These are phyloP conservation scores for Cucurbita pepo DNA, from an alignment of 306 rosid genomes.

Conservation along the genomic window DNA sequence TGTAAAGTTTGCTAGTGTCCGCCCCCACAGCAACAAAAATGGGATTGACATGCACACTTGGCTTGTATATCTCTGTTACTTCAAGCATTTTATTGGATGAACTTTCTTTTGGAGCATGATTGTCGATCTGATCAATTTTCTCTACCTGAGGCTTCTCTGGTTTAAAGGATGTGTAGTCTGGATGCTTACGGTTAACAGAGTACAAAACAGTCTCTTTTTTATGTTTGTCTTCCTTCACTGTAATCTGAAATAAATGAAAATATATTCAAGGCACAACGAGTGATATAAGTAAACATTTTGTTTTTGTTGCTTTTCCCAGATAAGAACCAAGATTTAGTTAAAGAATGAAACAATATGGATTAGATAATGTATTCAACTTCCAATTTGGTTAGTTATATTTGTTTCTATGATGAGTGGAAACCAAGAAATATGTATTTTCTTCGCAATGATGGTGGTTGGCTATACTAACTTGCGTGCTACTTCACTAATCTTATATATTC, in stretches of 20 bases:
- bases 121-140: conserved; percentile 43
- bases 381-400: neutral
- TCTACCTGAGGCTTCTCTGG: conserved; percentile 66
- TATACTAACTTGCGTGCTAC: neutral
- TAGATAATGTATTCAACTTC: neutral
- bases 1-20: conserved; percentile 43
- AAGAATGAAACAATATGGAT: neutral
- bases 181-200: conserved; percentile 47
- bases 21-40: conserved; percentile 65
- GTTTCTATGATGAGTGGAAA: neutral
- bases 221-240: conserved; percentile 75
- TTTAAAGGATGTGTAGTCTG: conserved; percentile 62
- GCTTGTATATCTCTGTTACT: conserved; percentile 71
- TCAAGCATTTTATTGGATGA: conserved; percentile 46
- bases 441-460: neutral
- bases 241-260: conserved; percentile 28
- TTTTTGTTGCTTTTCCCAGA: neutral
- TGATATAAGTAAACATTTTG: neutral
- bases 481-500: neutral
- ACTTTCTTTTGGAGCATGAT: conserved; percentile 28
- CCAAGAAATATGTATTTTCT: neutral
- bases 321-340: neutral
- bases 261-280: neutral
- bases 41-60: conserved; percentile 74
- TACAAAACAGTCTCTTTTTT: conserved; percentile 58